phyloP scores from a whole-genome alignment of 192 early-diverging fungal species.

The Podochytrium sp. region DNA sequence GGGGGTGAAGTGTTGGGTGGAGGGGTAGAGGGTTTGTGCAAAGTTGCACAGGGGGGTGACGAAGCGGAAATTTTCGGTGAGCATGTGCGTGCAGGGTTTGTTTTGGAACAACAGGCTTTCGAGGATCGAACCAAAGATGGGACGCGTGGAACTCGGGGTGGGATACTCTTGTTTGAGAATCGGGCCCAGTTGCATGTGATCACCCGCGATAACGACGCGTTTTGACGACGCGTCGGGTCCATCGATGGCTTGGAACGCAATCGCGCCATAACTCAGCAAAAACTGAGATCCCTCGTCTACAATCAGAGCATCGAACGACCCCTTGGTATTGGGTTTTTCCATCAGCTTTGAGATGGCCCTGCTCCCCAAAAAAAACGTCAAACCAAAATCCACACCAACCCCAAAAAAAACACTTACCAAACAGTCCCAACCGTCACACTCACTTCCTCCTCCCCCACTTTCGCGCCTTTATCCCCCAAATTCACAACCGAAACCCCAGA shows the following conservation, averaged over 20 bases:
- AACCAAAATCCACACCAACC: neutral
- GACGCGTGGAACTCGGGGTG: neutral
- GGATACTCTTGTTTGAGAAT: constrained; percentile 40
- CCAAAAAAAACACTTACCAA: constrained; percentile 26
- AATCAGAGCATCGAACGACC: constrained; percentile 32
- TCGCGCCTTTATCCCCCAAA: neutral
- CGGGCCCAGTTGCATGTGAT: constrained; percentile 40
- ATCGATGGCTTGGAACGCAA: constrained; percentile 30
- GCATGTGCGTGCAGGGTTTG: constrained; percentile 19
- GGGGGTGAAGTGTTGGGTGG: constrained; percentile 15
- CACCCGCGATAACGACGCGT: constrained; percentile 37
- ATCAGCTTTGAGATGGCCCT: constrained; percentile 26
- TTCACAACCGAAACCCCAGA: constrained; percentile 5
- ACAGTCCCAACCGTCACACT: constrained; percentile 36
- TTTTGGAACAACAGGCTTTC: constrained; percentile 31
- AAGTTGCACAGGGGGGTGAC: constrained; percentile 34
- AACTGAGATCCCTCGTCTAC: constrained; percentile 47
- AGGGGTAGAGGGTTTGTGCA: constrained; percentile 28
- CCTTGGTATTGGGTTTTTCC: neutral
- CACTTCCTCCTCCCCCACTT: neutral
- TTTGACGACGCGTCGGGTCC: constrained; percentile 2
- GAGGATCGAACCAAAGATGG: constrained; percentile 43
- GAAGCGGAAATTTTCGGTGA: constrained; percentile 49
- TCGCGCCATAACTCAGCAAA: constrained; percentile 32
- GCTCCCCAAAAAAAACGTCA: neutral